Base-by-base conservation (phyloP, 306 rosid genomes). In the Casuarina glauca region DNA sequence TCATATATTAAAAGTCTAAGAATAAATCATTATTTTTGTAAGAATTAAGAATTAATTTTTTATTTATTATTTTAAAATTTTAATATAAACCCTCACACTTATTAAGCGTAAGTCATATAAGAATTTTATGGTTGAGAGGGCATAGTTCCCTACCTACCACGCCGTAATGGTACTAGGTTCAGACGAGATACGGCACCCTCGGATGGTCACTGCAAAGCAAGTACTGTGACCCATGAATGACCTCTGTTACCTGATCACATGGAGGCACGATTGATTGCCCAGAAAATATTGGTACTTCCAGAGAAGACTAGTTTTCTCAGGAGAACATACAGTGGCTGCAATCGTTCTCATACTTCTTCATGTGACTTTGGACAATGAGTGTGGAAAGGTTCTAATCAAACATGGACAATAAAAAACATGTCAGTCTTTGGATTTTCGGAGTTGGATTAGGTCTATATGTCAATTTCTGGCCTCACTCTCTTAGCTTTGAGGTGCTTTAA, bases 171-270 rank as follows among this genome's bases (percentile, higher is more conserved):
- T 26, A 49, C 17, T 20, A 38, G 49, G 43, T 58, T 57, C 54
- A 45, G 19, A 76, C 57, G 68, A 10, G 45, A 79, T 73, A 72
- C 16, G 36, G 42, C 83, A 60, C 35, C 46, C n/a, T 60, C 55
- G 41, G 73, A 16, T 61, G 62, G 13, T 41, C 26, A 63, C 66
- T 75, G 71, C 6, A 7, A 71, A 70, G 63, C 53, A 51, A 42
- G 54, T 4, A 64, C 62, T 69, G 53, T 26, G 50, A n/a, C 76
- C 67, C 10, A 57, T 42, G 60, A 70, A 74, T 54, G 45, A 69
- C 46, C 64, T 9, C 80, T 48, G 36, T 58, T 46, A 73, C 15
- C 49, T 51, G 12, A 73, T 57, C 70, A 53, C 68, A 55, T 42
- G 54, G 42, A 15, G 15, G 53, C 32, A 54, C 53, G 41, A 32